Conservation (phyloP, 257 asterid genomes). For the Solanum sejunctum region DNA sequence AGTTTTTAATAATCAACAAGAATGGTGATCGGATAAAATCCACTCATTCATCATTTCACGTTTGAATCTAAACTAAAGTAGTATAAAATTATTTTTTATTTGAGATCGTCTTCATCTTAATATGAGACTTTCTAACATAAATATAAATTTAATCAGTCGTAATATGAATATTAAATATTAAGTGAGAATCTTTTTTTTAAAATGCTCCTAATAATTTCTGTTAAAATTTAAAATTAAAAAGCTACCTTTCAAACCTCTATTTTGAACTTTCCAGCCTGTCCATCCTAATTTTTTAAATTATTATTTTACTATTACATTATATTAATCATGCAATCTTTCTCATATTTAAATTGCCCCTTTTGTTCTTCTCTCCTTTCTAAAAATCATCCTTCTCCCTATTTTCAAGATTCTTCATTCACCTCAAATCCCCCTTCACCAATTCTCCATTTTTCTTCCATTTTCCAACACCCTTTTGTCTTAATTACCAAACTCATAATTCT, state of each 20-base stretch:
- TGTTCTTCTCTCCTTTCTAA: not conserved
- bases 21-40: not conserved
- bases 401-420: not conserved
- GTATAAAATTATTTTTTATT: not conserved
- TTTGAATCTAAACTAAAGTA: no score
- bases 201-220: not conserved
- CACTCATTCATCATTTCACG: not conserved
- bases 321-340: not conserved
- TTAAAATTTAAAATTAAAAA: no score
- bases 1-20: not conserved
- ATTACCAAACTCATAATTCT: not conserved
- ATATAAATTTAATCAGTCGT: no score
- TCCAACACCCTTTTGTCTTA: not conserved
- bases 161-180: no score
- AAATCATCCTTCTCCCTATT: not conserved
- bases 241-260: not conserved
- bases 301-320: not conserved
- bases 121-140: no score
- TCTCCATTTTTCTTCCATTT: not conserved
- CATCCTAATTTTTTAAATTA: not conserved
- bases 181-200: rapidly evolving
- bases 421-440: not conserved
- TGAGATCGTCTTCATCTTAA: not conserved
- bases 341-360: not conserved
- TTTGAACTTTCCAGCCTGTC: not conserved